These are phyloP conservation scores for Kwoniella bestiolae DNA, from an alignment of 768 basidiomycete species.

Conservation along the genomic window DNA sequence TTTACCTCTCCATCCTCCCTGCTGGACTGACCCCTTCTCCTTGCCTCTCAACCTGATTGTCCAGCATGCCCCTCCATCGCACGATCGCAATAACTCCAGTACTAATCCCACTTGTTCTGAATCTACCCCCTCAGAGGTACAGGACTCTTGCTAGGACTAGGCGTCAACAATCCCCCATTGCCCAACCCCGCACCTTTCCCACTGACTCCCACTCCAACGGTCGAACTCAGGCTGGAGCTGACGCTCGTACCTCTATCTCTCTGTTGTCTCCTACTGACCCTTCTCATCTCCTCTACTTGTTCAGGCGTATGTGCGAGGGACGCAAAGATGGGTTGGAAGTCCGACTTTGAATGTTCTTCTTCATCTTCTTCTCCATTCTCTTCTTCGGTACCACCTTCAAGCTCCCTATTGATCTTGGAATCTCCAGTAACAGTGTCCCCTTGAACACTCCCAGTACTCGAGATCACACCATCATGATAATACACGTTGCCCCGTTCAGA, in stretches of 20 bases:
- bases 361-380: not conserved
- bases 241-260: constrained; percentile 17
- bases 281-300: constrained; percentile 42
- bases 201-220: not conserved
- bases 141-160: constrained; percentile 22
- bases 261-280: constrained; percentile 15
- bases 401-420: too few relatives aligned
- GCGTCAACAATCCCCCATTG: constrained; percentile 13
- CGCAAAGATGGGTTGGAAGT: constrained; percentile 39
- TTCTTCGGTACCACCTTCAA: too few relatives aligned
- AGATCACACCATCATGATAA: constrained; percentile 1
- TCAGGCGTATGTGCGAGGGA: constrained; percentile 47
- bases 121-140: constrained; percentile 10
- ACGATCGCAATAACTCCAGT: too few relatives aligned
- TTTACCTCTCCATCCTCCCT: too few relatives aligned
- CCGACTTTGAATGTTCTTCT: not conserved
- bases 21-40: too few relatives aligned
- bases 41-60: too few relatives aligned
- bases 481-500: constrained; percentile 20
- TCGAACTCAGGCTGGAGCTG: constrained; percentile 5
- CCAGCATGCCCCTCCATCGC: too few relatives aligned
- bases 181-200: constrained; percentile 9
- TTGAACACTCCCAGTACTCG: too few relatives aligned
- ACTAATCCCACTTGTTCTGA: too few relatives aligned
- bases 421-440: too few relatives aligned